Conservation (phyloP, 768 basidiomycete species). For the Exsudoporus frostii region DNA sequence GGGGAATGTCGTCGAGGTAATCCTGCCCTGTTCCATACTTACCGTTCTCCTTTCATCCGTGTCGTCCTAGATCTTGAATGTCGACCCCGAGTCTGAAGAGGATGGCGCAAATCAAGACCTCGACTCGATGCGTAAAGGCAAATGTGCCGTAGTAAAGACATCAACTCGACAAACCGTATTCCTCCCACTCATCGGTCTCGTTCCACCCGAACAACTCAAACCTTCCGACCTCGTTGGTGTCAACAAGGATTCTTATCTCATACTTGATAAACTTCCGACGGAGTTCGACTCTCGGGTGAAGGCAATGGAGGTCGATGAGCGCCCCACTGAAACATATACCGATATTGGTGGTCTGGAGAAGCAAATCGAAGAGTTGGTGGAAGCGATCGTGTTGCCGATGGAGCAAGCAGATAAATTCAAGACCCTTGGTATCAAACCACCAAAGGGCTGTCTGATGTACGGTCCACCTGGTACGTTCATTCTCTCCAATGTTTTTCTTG, state of each 20-base stretch:
- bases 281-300: constrained; percentile 99
- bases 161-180: constrained; percentile 98
- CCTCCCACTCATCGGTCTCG: constrained; percentile 95
- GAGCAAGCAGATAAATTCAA: constrained; percentile 99
- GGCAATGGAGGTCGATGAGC: constrained; percentile 99
- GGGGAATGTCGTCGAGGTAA: constrained; percentile 94
- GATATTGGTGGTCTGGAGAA: constrained; percentile 98
- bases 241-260: constrained; percentile 98
- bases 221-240: constrained; percentile 97
- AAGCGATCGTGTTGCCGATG: constrained; percentile 98
- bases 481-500: not conserved
- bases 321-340: constrained; percentile 95
- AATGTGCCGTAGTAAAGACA: constrained; percentile 99
- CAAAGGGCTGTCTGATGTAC: constrained; percentile 98
- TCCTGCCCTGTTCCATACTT: not conserved
- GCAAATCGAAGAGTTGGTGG: constrained; percentile 97
- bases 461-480: constrained; percentile 80
- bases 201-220: constrained; percentile 84
- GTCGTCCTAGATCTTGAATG: constrained; percentile 73
- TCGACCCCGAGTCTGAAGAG: constrained; percentile 90
- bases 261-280: constrained; percentile 91
- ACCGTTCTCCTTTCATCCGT: constrained; percentile 4
- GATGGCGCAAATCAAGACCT: constrained; percentile 95
- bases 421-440: constrained; percentile 94
- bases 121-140: constrained; percentile 94